Conservation (phyloP, 129 eudicot species). For the Saussurea involucrata region DNA sequence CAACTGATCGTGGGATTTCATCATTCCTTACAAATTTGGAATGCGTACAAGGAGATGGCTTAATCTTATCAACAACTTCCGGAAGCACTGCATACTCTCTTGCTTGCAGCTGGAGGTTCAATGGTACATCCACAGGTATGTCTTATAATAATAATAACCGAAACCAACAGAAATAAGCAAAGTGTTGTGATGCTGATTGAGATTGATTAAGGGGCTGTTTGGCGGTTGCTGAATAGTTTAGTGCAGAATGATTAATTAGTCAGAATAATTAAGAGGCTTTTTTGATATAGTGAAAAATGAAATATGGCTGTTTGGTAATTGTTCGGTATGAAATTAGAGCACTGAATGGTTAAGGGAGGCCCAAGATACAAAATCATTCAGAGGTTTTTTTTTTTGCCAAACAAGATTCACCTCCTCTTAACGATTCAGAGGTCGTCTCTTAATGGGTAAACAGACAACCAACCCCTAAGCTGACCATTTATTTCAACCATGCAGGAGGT, state of each 20-base stretch:
- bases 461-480: not conserved
- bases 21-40: conserved; percentile 93
- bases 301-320: no score
- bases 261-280: no score
- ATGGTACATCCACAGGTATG: conserved; percentile 98
- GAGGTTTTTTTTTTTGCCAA: no score
- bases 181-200: not conserved
- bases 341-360: no score
- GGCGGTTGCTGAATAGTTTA: no score
- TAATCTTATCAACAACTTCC: conserved; percentile 88
- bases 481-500: conserved; percentile 48
- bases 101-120: conserved; percentile 98
- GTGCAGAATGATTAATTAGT: no score
- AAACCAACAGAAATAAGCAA: not conserved
- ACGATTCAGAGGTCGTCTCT: no score
- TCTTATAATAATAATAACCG: not conserved
- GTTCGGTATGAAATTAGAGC: no score
- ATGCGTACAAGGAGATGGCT: conserved; percentile 96
- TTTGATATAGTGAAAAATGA: no score
- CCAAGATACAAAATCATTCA: no score
- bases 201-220: not conserved
- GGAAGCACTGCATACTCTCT: conserved; percentile 99
- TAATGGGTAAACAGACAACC: no score
- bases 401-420: no score
- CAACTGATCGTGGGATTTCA: conserved; percentile 95